Evolutionary conservation across 805 yeast genomes (phyloP), one percentile per base, ranked within the genome.

Genomic region (Yarrowia sp.): DNA sequence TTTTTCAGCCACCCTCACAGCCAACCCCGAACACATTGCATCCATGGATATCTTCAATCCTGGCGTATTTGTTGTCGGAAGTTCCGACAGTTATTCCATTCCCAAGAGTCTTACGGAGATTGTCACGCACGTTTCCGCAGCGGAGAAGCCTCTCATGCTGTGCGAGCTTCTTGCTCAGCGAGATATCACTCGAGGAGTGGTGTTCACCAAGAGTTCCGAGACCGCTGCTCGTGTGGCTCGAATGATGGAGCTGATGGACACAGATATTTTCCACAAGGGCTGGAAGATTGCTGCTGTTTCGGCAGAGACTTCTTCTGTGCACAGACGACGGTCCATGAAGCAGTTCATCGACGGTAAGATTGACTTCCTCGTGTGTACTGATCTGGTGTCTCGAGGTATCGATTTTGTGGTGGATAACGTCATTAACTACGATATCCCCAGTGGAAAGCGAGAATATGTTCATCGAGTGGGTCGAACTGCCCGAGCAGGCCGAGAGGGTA

Each of bases 391-490:
- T n/a, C 87, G 99, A 79, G 99, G 99, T 80, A 85, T 95, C 63
- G 97, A 94, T 79, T 83, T 95, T 55, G 79, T 83, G 15, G 85
- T 95, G 61, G 82, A 86, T 53, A 85, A 86, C 71, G 97, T 95
- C 12, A 80, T 95, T 65, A 95, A 95, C 78, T 95, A 95, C 77
- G 98, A 95, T 75, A 78, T 92, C 68, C 99, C 99, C 26, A 83
- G 86, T 35, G 89, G 97, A 0, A 84, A 93, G 0, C 88, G 96
- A 72, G 98, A 95, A 73, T 95, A 95, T 73, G 92, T 95, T 36
- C 99, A 95, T 79, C 85, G 99, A 74, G 92, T 92, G 48, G 99
- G 99, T 49, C 88, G 99, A 81, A 93, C 98, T 0, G 98, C 98
- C 1, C 87, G 99, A 79, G 99, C 99, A 2, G 88, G 89, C 65